Base-by-base conservation (phyloP, 257 asterid species). In the Rubia yunnanensis region DNA sequence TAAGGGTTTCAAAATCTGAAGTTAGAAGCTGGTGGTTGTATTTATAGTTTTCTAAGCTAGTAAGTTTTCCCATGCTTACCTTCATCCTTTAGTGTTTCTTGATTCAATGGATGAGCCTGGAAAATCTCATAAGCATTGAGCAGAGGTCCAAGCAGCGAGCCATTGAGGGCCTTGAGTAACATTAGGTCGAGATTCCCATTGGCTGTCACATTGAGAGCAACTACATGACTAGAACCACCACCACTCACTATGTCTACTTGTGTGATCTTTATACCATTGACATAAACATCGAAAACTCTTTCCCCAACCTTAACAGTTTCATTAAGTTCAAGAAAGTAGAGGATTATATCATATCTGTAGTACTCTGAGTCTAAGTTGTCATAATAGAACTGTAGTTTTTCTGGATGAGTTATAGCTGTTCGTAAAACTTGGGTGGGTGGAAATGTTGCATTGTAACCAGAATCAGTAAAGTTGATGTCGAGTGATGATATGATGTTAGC, bases 111-210 rank as follows among this genome's bases (percentile, higher is more conserved):
- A 50, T 50, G 61, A 70, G 73, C 76, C 80, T 78, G 80, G 10
- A 80, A 74, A 71, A 82, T 74, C 82, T 85, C 91, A 44, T 70
- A 82, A 56, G 86, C 91, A 35, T 73, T 80, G 70, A 86, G 77
- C 63, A 80, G 73, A 5, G 91, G 91, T 64, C 91, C 91, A 60
- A 78, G 62, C 49, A 46, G 78, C 31, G 86, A 80, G 53, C 31
- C 50, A 26, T 74, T 73, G 70, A 66, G 65, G 69, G 75, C 79
- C 77, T 70, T 82, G 48, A 73, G 76, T 72, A 78, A 66, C 55
- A 84, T 80, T 35, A 85, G 76, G 38, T 85, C 83, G 38, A 82
- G 79, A 48, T 69, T 65, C 60, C 82, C 80, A 59, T 80, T 77
- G 66, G 88, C 70, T 35, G 79, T 75, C 79, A 76, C 78, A 66